A percentile compares a stretch with the other conserved stretches of the same genome.
These are phyloP conservation scores for Penicillium capsulatum DNA, from an alignment of 2,329 filamentous ascomycete species.

Conservation along the genomic window DNA sequence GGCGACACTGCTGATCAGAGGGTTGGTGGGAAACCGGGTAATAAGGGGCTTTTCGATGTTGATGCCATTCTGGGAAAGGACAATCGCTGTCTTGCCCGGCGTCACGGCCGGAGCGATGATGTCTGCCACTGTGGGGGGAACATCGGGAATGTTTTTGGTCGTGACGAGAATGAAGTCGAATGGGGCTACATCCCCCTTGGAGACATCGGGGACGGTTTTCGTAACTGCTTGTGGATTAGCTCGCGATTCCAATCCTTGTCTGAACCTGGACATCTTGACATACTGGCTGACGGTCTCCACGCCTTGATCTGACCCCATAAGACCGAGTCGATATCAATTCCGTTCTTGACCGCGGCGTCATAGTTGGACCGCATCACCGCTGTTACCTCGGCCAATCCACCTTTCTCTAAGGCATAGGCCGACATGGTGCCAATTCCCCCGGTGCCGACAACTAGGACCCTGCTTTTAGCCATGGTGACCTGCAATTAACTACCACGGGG, in stretches of 20 bases:
- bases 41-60: slow-evolving; percentile 58
- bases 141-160: slow-evolving; percentile 58
- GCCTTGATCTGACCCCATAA: slow-evolving; percentile 4
- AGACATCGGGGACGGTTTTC: slow-evolving; percentile 48
- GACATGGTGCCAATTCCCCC: slow-evolving; percentile 58
- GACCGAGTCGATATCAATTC: slow-evolving; percentile 4
- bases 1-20: slow-evolving; percentile 52
- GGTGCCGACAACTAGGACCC: slow-evolving; percentile 54
- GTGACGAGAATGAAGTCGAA: slow-evolving; percentile 56
- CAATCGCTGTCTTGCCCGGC: slow-evolving; percentile 49
- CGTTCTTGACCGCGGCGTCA: slow-evolving; percentile 6
- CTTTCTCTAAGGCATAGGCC: slow-evolving; percentile 53
- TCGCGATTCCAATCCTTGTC: no score
- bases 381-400: slow-evolving; percentile 51
- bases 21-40: slow-evolving; percentile 48
- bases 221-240: no score
- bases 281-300: slow-evolving; percentile 5
- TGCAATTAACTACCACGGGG: no score
- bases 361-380: slow-evolving; percentile 57
- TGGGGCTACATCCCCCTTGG: slow-evolving; percentile 8
- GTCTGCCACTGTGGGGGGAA: slow-evolving; percentile 46
- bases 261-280: no score
- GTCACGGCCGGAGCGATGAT: slow-evolving; percentile 52
- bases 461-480: no score
- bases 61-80: slow-evolving; percentile 59